Evolutionary conservation across 352 stramenopile genomes (phyloP), one percentile per base, ranked within the genome.

Genomic region (Globisporangium recalcitrans): DNA sequence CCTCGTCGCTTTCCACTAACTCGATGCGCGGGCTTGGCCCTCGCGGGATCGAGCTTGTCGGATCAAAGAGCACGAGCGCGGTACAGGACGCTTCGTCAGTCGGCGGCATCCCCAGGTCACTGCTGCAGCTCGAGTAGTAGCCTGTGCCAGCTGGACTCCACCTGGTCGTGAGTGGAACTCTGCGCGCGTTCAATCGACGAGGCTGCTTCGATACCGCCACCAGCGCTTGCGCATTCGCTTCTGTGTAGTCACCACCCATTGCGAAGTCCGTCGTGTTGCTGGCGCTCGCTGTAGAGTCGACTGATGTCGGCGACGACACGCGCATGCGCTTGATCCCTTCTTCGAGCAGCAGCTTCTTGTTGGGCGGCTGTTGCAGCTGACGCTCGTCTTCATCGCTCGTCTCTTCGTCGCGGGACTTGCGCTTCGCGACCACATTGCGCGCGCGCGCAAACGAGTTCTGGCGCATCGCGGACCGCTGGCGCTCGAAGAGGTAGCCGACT

Each of bases 321-420:
- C 83, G 80, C 75, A 92, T 78, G 46, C 83, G 79, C 62, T 90
- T 92, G 40, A 92, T 55, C 1, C 80, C 70, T n/a, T 87, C 70
- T n/a, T 87, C 70, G 38, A 89, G 47, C n/a, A 90, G 64, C 1
- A 68, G 56, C 47, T 71, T 69, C 29, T 68, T 70, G 16, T 52
- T 71, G 52, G 27, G 67, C 6, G 6, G 62, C 32, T 26, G 59
- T 26, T 32, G 47, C 22, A 46, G 58, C 10, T 63, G 56, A 19
- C 61, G 60, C 26, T 74, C 60, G 31, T 51, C 58, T 22, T 62
- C 56, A 47, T 54, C 44, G 38, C 26, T 36, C n/a, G n/a, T n/a
- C 61, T 56, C 44, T 19, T 52, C 40, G 32, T 71, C 68, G 54
- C 63, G 71, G 7, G 52, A 27, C 56, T 80, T 70, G 29, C 80